phyloP scores from a whole-genome alignment of 1,139 yeast species.

The Debaryomycetaceae sp. region DNA sequence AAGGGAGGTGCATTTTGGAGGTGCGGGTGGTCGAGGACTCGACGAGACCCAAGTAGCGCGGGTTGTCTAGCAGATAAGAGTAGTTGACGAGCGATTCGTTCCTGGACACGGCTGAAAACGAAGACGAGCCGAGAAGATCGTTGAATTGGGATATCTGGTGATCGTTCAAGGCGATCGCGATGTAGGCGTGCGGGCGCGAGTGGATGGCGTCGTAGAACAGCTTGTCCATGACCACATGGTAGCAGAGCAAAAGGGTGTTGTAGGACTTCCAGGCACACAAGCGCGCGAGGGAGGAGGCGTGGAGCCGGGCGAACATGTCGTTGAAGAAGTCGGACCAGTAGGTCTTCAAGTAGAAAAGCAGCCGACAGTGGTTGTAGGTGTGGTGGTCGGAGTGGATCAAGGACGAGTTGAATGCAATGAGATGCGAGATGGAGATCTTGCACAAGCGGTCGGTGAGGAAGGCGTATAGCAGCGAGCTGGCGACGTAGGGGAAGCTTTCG shows the following conservation, averaged over 20 bases:
- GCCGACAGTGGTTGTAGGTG: background rate
- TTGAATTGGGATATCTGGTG: background rate
- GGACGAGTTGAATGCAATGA: background rate
- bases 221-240: background rate
- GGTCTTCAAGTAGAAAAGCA: background rate
- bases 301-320: background rate
- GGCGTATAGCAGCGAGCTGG: background rate
- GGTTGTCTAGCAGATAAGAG: background rate
- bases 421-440: background rate
- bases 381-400: background rate
- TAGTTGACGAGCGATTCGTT: background rate
- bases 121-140: background rate
- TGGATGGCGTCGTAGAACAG: background rate
- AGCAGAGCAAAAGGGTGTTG: background rate
- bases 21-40: background rate
- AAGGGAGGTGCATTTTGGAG: too few relatives aligned
- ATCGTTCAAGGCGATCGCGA: background rate
- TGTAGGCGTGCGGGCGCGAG: background rate
- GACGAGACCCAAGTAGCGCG: background rate
- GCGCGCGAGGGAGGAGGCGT: background rate
- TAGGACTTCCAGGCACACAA: background rate
- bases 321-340: background rate
- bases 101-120: background rate
- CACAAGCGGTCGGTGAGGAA: background rate
- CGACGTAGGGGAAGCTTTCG: background rate